These are phyloP conservation scores for Emergomyces africanus DNA, from an alignment of 2,329 filamentous ascomycete genomes.

Conservation along the genomic window DNA sequence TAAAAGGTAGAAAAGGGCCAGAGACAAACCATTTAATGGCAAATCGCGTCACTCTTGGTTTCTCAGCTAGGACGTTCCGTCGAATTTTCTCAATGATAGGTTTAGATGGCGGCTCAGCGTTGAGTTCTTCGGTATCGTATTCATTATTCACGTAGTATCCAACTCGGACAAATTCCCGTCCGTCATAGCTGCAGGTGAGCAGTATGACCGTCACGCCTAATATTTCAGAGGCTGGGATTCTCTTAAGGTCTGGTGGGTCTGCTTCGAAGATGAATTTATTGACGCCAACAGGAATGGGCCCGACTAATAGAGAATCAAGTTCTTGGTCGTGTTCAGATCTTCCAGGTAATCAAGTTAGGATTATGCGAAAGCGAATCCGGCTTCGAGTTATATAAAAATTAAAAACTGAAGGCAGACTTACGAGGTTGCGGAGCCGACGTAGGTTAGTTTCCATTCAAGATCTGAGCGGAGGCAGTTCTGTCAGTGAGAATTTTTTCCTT, in stretches of 20 bases:
- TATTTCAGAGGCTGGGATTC: slow-evolving; percentile 90
- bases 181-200: slow-evolving; percentile 91
- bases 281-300: slow-evolving; percentile 91
- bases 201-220: slow-evolving; percentile 95
- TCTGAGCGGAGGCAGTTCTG: slow-evolving; percentile 42
- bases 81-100: slow-evolving; percentile 84
- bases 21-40: slow-evolving; percentile 84
- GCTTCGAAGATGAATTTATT: slow-evolving; percentile 99
- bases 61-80: slow-evolving; percentile 88
- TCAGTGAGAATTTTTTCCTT: background rate
- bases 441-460: slow-evolving; percentile 98
- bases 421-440: slow-evolving; percentile 96
- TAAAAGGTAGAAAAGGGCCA: background rate
- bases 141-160: slow-evolving; percentile 99
- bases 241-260: slow-evolving; percentile 75
- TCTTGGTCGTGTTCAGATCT: slow-evolving; percentile 97
- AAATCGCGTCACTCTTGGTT: slow-evolving; percentile 93
- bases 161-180: slow-evolving; percentile 91
- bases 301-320: slow-evolving; percentile 90
- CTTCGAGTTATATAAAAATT: slow-evolving; percentile 1
- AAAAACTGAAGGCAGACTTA: slow-evolving; percentile 58
- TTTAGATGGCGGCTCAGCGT: slow-evolving; percentile 79
- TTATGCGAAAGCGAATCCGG: background rate
- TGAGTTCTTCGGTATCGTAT: slow-evolving; percentile 84
- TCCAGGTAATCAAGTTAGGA: slow-evolving; percentile 2